Conservation (phyloP, 352 stramenopile species). For the Phytophthora multivora region DNA sequence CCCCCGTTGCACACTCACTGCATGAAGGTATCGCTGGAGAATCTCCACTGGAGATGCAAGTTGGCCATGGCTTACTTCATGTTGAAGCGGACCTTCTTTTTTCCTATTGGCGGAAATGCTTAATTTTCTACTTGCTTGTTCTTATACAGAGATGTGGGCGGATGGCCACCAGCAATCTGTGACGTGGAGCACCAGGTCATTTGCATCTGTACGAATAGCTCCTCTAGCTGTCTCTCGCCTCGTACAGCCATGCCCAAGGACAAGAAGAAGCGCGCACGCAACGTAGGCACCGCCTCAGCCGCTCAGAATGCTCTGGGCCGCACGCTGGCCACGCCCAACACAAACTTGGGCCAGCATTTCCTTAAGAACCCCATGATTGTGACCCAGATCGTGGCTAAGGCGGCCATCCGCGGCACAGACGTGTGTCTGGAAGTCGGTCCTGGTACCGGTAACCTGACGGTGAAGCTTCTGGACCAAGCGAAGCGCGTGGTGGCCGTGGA, state of each 20-base stretch:
- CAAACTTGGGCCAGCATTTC: constrained; percentile 98
- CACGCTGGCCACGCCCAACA: constrained; percentile 97
- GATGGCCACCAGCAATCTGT: constrained; percentile 38
- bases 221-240: background rate
- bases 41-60: constrained; percentile 56
- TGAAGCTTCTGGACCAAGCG: constrained; percentile 96
- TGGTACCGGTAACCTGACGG: constrained; percentile 99
- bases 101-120: constrained; percentile 7
- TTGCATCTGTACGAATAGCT: background rate
- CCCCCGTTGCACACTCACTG: constrained; percentile 10
- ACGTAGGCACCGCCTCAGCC: constrained; percentile 63
- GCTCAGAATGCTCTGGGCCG: constrained; percentile 83
- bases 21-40: constrained; percentile 39
- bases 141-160: constrained; percentile 25
- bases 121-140: constrained; percentile 2
- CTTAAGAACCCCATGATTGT: constrained; percentile 99
- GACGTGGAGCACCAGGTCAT: constrained; percentile 28
- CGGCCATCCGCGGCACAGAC: constrained; percentile 95
- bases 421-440: constrained; percentile 97
- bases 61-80: background rate
- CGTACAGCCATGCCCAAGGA: constrained; percentile 76
- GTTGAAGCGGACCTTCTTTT: background rate
- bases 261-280: constrained; percentile 89
- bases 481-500: constrained; percentile 99
- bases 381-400: constrained; percentile 96